Evolutionary conservation across 2,329 filamentous ascomycete genomes (phyloP), one percentile per base, ranked within the genome.

Genomic region (Septoria linicola): DNA sequence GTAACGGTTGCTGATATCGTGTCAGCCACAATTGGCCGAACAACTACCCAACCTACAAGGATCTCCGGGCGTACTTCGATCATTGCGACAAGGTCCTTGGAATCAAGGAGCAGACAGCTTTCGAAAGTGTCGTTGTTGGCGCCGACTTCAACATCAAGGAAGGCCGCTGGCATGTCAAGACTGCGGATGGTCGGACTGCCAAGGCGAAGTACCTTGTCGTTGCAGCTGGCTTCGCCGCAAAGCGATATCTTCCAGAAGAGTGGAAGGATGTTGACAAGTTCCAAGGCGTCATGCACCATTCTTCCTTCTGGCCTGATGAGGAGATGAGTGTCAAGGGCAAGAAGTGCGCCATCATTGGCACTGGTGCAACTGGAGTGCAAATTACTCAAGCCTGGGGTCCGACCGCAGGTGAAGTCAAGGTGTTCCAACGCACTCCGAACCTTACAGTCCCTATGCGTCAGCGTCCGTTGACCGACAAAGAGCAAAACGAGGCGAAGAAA

Each of bases 31-130:
- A 49, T 14, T 52, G 49, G 49, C 53, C 53, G 23, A 51, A 53
- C 23, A 55, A 55, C 16, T 55, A 57, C 31, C 64, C 66, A 4
- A 63, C 57, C 21, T 62, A 61, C 42, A 42, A 54, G 30, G 66
- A 85, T 39, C 70, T 85, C 1, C 72, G 76, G 17, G 62, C 64
- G 4, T 85, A 85, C 63, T 85, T 85, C 59, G 75, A 80, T 16
- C 78, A 83, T 37, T 76, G 82, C 17, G 81, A 83, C 49, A 76
- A 78, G 49, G 73, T 77, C 2, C 60, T 82, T 5, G 68, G 36
- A 17, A 67, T 84, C 31, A 80, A 76, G 61, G 82, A 81, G 57
- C 79, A 83, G 53, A 75, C 72, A 34, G 51, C 54, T 69, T 37
- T 71, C 66, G 76, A 81, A 51, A 80, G 78, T 0, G 73, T 78